Conservation (phyloP, 2,329 filamentous ascomycete species). For the Aspergillus flavus region DNA sequence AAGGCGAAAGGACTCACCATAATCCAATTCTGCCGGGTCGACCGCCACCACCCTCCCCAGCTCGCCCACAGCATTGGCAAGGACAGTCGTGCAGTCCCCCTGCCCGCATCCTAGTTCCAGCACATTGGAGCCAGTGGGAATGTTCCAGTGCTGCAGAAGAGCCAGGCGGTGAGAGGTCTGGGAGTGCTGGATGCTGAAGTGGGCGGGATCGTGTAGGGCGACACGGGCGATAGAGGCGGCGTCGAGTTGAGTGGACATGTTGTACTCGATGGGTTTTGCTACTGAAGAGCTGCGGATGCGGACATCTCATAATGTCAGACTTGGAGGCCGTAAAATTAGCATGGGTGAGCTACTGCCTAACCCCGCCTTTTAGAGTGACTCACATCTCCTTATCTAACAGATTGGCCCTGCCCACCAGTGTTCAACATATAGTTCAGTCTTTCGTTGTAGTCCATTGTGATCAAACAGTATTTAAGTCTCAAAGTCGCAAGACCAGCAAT, state of each 20-base stretch:
- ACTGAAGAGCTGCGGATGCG: not conserved
- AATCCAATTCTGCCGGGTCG: conserved; percentile 55
- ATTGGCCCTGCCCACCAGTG: not conserved
- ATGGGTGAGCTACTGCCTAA: not conserved
- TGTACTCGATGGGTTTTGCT: not conserved
- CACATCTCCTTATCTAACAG: not conserved
- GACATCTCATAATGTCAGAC: not conserved
- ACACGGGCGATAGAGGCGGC: not conserved
- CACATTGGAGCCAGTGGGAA: conserved; percentile 37
- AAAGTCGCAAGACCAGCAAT: conserved; percentile 24
- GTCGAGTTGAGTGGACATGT: not conserved
- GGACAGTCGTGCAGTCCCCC: conserved; percentile 58
- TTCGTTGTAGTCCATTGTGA: not conserved
- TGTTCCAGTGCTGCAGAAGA: not conserved
- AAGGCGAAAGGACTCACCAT: conserved; percentile 37
- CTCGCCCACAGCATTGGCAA: conserved; percentile 53
- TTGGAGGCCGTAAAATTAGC: not conserved
- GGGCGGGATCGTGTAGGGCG: not conserved
- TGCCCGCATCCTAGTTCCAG: conserved; percentile 65
- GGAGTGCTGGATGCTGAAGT: not conserved
- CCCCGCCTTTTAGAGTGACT: not conserved
- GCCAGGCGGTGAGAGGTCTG: not conserved
- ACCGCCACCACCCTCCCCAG: conserved; percentile 53
- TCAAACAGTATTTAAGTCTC: conserved; percentile 7
- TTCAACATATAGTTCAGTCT: not conserved